Conservation (phyloP, 2,329 filamentous ascomycete genomes). For the Neonectria magnoliae region DNA sequence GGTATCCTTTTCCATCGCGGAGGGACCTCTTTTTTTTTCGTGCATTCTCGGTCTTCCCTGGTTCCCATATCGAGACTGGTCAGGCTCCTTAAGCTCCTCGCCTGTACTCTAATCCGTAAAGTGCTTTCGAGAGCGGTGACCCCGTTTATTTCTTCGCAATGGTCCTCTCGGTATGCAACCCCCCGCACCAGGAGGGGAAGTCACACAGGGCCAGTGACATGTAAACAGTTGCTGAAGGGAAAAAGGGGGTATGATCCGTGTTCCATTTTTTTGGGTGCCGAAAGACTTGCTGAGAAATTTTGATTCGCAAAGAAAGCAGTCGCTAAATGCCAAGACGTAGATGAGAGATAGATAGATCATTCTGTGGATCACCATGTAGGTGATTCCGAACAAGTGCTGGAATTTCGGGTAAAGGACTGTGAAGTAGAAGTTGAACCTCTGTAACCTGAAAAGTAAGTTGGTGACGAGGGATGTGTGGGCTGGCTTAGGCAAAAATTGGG, state of each 20-base stretch:
- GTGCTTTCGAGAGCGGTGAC: constrained; percentile 35
- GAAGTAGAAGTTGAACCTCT: constrained; percentile 21
- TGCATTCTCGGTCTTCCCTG: constrained; percentile 48
- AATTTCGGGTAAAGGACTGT: constrained; percentile 36
- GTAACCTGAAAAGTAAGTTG: constrained; percentile 18
- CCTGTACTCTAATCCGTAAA: constrained; percentile 43
- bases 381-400: constrained; percentile 46
- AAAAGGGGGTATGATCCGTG: constrained; percentile 50
- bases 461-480: constrained; percentile 8
- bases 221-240: constrained; percentile 40
- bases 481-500: constrained; percentile 11
- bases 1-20: constrained; percentile 41
- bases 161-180: constrained; percentile 30
- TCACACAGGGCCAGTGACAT: constrained; percentile 38
- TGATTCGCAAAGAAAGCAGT: constrained; percentile 48
- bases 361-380: constrained; percentile 44
- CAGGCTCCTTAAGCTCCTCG: constrained; percentile 35
- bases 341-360: constrained; percentile 47
- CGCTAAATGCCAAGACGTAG: constrained; percentile 60
- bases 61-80: constrained; percentile 43
- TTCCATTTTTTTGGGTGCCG: constrained; percentile 52
- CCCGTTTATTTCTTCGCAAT: constrained; percentile 32
- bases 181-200: constrained; percentile 34
- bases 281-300: constrained; percentile 50
- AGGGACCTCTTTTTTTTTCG: constrained; percentile 39